Evolutionary conservation across 169 alveolate genomes (phyloP).

Genomic region (Plasmodium vivax): DNA sequence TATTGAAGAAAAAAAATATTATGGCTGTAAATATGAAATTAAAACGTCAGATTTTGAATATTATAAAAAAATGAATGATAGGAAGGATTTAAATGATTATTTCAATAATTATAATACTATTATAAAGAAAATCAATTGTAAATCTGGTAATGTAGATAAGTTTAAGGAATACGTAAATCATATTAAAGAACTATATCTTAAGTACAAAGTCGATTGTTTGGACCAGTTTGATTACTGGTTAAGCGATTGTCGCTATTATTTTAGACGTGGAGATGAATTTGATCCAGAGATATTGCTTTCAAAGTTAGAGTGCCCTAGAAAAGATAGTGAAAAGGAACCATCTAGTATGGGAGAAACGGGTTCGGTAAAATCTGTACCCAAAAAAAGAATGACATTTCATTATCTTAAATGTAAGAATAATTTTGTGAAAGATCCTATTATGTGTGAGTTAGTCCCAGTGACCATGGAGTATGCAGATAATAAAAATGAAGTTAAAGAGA

Average conservation of each 20-base stretch:
- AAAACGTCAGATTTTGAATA: not conserved
- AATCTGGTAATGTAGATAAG: not conserved
- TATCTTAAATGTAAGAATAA: not conserved
- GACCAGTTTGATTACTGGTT: not conserved
- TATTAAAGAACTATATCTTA: not conserved
- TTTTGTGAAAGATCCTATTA: not conserved
- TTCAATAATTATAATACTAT: not conserved
- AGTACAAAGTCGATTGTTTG: not conserved
- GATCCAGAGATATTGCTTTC: not conserved
- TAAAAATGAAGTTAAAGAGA: not conserved
- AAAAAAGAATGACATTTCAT: not conserved
- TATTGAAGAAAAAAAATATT: not conserved
- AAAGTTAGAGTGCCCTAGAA: not conserved
- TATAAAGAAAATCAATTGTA: not conserved
- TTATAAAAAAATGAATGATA: not conserved
- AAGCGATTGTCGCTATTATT: not conserved
- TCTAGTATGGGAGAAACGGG: not conserved
- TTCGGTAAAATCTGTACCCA: not conserved
- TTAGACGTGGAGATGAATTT: not conserved
- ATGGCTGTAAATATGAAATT: not conserved
- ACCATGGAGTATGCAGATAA: not conserved
- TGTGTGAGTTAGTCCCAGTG: not conserved
- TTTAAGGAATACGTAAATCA: not conserved
- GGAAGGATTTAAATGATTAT: too few species aligned
- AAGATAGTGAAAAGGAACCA: not conserved